Evolutionary conservation across 371 early-diverging fungal species (phyloP), one percentile per base, ranked within the genome.

Genomic region (Sporodiniella umbellata): DNA sequence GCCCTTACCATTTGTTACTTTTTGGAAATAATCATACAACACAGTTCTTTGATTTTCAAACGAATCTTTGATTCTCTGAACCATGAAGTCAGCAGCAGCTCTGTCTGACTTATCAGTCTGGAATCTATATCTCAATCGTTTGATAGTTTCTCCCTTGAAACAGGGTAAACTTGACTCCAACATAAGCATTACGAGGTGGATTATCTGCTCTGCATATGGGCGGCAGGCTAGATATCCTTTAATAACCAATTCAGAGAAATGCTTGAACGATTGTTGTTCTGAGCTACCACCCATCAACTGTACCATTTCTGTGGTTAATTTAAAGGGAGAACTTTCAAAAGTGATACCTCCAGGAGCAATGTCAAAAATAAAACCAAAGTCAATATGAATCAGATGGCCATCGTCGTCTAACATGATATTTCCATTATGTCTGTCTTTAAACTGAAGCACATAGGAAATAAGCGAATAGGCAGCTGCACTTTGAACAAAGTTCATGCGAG

Each of bases 341-440:
- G 88, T 95, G 48, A 95, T 89, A 15, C 99, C 99, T 51, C 99
- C 99, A 2, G 99, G 99, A 8, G 98, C 93, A 51, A 99, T 99
- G 53, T 97, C 99, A 42, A 99, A 81, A 48, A 99, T 99, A 66
- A 99, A 99, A 8, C 99, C 99, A 70, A 99, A 99, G 70, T 99
- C 99, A 50, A 99, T 99, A 66, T 99, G 99, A 56, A 99, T 81
- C 21, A 99, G 86, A 66, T 98, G 96, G 0, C 99, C 99, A 43
- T 88, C 79, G 48, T 94, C 90, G 58, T 99, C 98, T 51, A 99
- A 71, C 99, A 99, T 98, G 54, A 99, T 98, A 68, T 99, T 99
- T 42, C 99, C 99, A 67, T 99, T 99, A 73, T 99, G 99, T 14
- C 99, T 83, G 77, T 99, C 99, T 70, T 99, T 99, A 70, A 99